phyloP scores from a whole-genome alignment of 306 rosid species.

The Fragaria vesca region DNA sequence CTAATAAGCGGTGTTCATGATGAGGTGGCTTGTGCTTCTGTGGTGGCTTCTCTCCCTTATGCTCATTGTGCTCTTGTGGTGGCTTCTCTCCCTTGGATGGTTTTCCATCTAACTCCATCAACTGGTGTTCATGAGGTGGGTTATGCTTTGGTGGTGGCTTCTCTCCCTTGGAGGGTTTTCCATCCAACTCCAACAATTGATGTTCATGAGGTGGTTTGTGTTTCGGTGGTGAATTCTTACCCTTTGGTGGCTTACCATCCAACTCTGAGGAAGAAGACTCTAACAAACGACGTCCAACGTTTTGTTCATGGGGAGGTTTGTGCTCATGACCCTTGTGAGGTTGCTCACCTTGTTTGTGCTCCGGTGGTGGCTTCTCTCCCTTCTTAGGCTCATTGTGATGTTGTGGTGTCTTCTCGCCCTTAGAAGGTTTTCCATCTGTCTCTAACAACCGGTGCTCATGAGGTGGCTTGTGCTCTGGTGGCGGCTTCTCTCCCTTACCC shows the following conservation, averaged over 20 bases:
- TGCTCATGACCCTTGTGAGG: not conserved
- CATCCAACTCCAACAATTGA: not conserved
- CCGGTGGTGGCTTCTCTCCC: constrained; percentile 13
- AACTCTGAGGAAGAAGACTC: not conserved
- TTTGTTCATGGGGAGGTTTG: constrained; percentile 1
- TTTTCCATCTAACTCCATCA: not conserved
- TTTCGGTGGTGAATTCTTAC: not conserved
- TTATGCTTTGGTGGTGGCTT: constrained; percentile 3
- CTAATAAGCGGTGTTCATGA: not conserved
- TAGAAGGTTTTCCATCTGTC: not conserved
- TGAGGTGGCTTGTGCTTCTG: not conserved
- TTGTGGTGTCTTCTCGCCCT: not conserved
- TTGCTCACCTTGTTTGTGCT: not conserved
- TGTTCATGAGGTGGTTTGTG: constrained; percentile 9
- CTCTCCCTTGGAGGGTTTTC: not conserved
- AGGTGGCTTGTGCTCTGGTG: not conserved
- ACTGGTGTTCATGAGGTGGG: not conserved
- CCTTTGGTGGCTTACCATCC: constrained; percentile 13
- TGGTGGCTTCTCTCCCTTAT: not conserved
- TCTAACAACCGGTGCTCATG: constrained; percentile 2
- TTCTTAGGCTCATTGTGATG: not conserved
- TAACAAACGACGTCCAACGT: not conserved
- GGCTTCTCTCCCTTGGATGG: constrained; percentile 11
- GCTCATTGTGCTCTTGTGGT: constrained; percentile 1
- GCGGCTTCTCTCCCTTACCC: not conserved